A percentile compares a stretch with the other conserved stretches of the same genome.
These are phyloP conservation scores for Populus nigra DNA, from an alignment of 345 rosid genomes.

Conservation along the genomic window DNA sequence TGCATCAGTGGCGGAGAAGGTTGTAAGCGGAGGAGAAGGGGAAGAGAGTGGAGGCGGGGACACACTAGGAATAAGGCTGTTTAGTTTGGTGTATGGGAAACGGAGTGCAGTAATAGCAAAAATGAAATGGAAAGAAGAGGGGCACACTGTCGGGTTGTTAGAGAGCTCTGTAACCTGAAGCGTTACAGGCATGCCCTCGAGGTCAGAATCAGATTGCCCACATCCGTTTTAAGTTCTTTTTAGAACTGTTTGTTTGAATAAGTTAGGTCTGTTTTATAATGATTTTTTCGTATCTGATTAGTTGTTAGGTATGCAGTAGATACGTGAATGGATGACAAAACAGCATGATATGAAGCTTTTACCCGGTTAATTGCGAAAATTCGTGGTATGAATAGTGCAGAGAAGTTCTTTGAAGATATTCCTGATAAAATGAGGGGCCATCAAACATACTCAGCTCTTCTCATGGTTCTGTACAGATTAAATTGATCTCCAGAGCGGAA, in stretches of 20 bases:
- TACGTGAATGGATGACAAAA: conserved; percentile 90
- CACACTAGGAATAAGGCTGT: conserved; percentile 66
- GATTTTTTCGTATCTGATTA: not conserved
- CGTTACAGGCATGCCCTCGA: conserved; percentile 92
- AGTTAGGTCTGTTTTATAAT: not conserved
- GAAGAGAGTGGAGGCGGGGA: conserved; percentile 39
- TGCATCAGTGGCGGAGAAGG: conserved; percentile 27
- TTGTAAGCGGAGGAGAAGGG: conserved; percentile 11
- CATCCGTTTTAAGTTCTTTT: not conserved
- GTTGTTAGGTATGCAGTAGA: conserved; percentile 34
- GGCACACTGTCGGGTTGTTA: conserved; percentile 62
- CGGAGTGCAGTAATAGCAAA: conserved; percentile 76
- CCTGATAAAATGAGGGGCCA: conserved; percentile 66
- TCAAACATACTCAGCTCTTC: conserved; percentile 72
- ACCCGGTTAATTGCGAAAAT: conserved; percentile 77
- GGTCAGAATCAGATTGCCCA: conserved; percentile 31
- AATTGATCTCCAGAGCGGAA: conserved; percentile 59
- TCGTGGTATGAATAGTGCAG: conserved; percentile 76
- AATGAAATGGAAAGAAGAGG: conserved; percentile 73
- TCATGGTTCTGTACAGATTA: conserved; percentile 70
- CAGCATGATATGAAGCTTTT: conserved; percentile 67
- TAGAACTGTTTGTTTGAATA: not conserved
- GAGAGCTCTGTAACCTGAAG: conserved; percentile 81
- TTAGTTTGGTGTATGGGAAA: conserved; percentile 64
- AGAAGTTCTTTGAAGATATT: conserved; percentile 86